Percentiles rank a stretch among this genome's conserved stretches.
Conservation (phyloP, 2,329 filamentous ascomycete genomes). For the Parastagonospora avenae region DNA sequence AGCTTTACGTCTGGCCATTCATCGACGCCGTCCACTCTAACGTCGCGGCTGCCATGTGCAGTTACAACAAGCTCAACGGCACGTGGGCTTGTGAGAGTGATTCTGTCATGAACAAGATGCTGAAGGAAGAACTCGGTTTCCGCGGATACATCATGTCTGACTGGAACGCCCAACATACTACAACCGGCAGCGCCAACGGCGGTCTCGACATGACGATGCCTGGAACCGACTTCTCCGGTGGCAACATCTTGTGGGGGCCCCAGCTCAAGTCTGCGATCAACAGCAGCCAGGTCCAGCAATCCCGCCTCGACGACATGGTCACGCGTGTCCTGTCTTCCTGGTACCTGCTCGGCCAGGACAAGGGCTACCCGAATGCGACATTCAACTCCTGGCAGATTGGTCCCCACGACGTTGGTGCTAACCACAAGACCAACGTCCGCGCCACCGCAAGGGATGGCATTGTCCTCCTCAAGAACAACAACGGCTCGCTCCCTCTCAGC, state of each 20-base stretch:
- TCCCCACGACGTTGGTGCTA: slow-evolving; percentile 45
- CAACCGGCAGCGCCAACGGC: slow-evolving; percentile 50
- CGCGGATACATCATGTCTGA: slow-evolving; percentile 54
- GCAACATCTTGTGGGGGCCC: slow-evolving; percentile 61
- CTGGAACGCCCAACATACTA: slow-evolving; percentile 54
- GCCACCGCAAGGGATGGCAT: slow-evolving; percentile 55
- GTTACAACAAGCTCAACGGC: slow-evolving; percentile 53
- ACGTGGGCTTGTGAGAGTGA: slow-evolving; percentile 59
- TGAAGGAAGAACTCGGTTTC: slow-evolving; percentile 60
- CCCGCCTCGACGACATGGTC: slow-evolving; percentile 51
- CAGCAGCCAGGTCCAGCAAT: slow-evolving; percentile 51
- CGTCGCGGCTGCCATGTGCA: slow-evolving; percentile 59
- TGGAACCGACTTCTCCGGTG: slow-evolving; percentile 38
- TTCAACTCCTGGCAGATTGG: slow-evolving; percentile 55
- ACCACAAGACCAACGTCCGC: slow-evolving; percentile 48
- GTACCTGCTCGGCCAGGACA: slow-evolving; percentile 56
- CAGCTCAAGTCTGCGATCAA: slow-evolving; percentile 59
- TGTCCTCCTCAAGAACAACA: slow-evolving; percentile 65
- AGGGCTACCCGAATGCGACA: slow-evolving; percentile 49
- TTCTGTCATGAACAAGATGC: slow-evolving; percentile 54
- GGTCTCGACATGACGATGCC: slow-evolving; percentile 66
- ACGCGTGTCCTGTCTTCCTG: slow-evolving; percentile 54
- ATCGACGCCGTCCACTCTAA: slow-evolving; percentile 72
- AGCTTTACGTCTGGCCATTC: slow-evolving; percentile 80
- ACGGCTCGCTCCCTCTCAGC: slow-evolving; percentile 73